These are phyloP conservation scores for Lachancea mirantina DNA, from an alignment of 805 yeast genomes.

Conservation along the genomic window DNA sequence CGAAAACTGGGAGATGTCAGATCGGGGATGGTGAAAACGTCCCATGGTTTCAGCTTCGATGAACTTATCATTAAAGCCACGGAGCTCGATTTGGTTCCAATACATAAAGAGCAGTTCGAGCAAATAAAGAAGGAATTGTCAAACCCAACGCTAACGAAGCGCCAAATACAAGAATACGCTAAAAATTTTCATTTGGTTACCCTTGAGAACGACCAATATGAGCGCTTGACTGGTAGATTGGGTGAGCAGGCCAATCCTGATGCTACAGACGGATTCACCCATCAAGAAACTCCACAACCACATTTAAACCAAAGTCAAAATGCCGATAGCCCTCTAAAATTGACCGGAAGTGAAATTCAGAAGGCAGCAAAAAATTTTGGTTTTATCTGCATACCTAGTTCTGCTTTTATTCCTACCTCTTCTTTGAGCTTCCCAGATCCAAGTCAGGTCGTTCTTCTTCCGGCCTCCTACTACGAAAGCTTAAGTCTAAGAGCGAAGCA, in stretches of 20 bases:
- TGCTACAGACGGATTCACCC: slow-evolving; percentile 8
- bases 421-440: slow-evolving; percentile 48
- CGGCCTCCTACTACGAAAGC: slow-evolving; percentile 56
- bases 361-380: slow-evolving; percentile 41
- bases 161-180: slow-evolving; percentile 25
- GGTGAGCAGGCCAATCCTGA: slow-evolving; percentile 5
- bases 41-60: slow-evolving; percentile 10
- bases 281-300: too few relatives aligned
- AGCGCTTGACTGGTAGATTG: slow-evolving; percentile 15
- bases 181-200: slow-evolving; percentile 32
- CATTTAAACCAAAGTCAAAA: slow-evolving; percentile 8
- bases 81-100: slow-evolving; percentile 32
- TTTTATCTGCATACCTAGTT: slow-evolving; percentile 48
- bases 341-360: slow-evolving; percentile 27
- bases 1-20: too few relatives aligned
- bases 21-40: too few relatives aligned
- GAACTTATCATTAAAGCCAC: slow-evolving; percentile 23
- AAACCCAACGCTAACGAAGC: slow-evolving; percentile 23
- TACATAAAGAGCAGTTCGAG: slow-evolving; percentile 32
- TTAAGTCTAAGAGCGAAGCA: slow-evolving; percentile 40
- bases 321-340: slow-evolving; percentile 7
- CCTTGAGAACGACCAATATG: slow-evolving; percentile 31
- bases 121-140: slow-evolving; percentile 24
- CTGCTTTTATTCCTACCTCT: slow-evolving; percentile 58
- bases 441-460: slow-evolving; percentile 53